Conservation (phyloP, 2,329 filamentous ascomycete genomes). For the Colletotrichum sp. region DNA sequence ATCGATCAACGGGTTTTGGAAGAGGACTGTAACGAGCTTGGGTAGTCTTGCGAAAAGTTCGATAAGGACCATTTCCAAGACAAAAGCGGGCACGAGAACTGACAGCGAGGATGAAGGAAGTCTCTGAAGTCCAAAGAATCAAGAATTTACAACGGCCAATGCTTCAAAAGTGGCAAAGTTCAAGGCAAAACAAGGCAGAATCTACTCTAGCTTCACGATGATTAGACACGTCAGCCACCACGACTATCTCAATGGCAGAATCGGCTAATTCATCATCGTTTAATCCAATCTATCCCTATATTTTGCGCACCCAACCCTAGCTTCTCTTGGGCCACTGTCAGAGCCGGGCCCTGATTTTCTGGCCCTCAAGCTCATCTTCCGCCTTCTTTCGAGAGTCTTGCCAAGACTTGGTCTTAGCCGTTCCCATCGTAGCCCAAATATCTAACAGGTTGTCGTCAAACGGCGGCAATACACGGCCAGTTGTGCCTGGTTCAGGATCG, state of each 20-base stretch:
- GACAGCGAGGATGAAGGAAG: background rate
- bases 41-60: background rate
- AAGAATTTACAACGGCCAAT: background rate
- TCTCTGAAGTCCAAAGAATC: background rate
- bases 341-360: background rate
- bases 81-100: background rate
- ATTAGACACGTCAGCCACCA: background rate
- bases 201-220: background rate
- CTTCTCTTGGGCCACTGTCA: background rate
- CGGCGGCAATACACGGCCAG: constrained; percentile 42
- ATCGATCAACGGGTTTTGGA: background rate
- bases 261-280: background rate
- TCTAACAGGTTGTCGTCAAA: constrained; percentile 46
- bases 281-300: background rate
- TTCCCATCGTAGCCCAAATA: constrained; percentile 34
- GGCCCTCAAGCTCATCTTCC: constrained; percentile 23
- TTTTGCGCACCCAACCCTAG: background rate
- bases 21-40: background rate
- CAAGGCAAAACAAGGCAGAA: background rate
- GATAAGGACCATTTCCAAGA: background rate
- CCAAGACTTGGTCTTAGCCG: constrained; percentile 31
- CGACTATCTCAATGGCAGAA: too few relatives aligned
- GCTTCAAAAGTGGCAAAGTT: background rate
- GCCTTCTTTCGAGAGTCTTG: constrained; percentile 31
- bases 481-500: constrained; percentile 39